Conservation (phyloP, 176 grass and related monocot genomes). For the Bothriochloa decipiens region DNA sequence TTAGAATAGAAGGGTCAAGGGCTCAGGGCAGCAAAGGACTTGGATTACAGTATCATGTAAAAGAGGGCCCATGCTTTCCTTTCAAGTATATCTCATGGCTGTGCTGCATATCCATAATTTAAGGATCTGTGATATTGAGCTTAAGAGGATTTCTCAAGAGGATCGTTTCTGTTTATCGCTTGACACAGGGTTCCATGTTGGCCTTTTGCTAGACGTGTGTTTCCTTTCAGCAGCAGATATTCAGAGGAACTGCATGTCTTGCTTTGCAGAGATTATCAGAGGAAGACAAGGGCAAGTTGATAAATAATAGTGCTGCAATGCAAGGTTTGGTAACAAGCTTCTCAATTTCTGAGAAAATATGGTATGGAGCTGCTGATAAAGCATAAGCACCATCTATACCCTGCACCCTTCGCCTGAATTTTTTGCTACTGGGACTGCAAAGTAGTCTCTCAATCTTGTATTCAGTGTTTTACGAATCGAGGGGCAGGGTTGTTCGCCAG, state of each 20-base stretch:
- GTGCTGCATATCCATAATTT: too few species aligned
- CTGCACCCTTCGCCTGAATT: constrained; percentile 79
- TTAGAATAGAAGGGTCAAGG: too few species aligned
- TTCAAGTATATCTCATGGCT: too few species aligned
- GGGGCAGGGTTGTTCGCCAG: too few species aligned
- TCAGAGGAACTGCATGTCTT: constrained; percentile 87
- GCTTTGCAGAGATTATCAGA: constrained; percentile 85
- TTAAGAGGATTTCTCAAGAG: too few species aligned
- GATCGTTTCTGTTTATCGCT: too few species aligned
- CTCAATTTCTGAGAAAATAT: constrained; percentile 83
- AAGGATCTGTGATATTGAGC: too few species aligned
- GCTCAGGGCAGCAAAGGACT: too few species aligned
- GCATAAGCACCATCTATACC: constrained; percentile 2
- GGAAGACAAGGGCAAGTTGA: constrained; percentile 92
- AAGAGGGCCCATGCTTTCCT: too few species aligned
- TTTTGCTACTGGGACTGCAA: constrained; percentile 76
- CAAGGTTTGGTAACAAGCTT: constrained; percentile 70
- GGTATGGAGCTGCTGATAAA: constrained; percentile 48
- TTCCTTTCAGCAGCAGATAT: constrained; percentile 10
- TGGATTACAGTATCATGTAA: too few species aligned
- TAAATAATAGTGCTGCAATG: constrained; percentile 55
- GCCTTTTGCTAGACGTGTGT: too few species aligned
- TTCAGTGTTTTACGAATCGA: constrained; percentile 44
- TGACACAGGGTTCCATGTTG: too few species aligned
- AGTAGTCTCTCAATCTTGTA: constrained; percentile 69